These are phyloP conservation scores for Coemansia sp. DNA, from an alignment of 192 early-diverging fungal genomes.

Conservation along the genomic window DNA sequence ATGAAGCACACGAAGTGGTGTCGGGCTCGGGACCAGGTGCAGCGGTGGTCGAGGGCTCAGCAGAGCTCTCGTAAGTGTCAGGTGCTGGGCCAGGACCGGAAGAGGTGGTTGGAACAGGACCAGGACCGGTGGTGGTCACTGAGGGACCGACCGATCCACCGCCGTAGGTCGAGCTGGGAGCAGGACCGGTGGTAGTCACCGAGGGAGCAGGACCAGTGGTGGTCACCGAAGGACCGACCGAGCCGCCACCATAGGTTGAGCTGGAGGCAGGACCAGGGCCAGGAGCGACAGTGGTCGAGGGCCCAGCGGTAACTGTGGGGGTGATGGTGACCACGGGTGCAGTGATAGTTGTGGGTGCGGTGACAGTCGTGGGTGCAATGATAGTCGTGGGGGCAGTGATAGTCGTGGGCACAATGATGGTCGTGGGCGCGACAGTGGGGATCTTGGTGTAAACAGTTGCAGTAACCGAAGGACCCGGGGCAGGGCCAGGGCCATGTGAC, in stretches of 20 bases:
- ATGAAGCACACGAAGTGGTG: neutral
- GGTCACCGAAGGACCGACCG: neutral
- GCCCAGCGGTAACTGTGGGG: neutral
- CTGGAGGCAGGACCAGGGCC: neutral
- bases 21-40: neutral
- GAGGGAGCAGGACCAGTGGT: neutral
- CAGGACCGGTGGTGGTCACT: neutral
- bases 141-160: neutral
- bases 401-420: neutral
- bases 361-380: too few species aligned
- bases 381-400: neutral
- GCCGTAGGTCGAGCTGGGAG: neutral
- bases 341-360: neutral
- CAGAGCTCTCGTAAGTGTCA: neutral
- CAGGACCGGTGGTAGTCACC: too few species aligned
- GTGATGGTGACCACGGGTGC: neutral
- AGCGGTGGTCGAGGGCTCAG: slow-evolving; percentile 1
- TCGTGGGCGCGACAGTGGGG: neutral
- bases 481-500: neutral
- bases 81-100: neutral
- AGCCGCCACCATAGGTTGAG: neutral
- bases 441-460: neutral
- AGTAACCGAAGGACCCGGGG: neutral
- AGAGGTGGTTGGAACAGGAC: neutral
- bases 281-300: neutral